Conservation (phyloP, 108 stramenopile species). For the Pseudonitzschia multistriata region DNA sequence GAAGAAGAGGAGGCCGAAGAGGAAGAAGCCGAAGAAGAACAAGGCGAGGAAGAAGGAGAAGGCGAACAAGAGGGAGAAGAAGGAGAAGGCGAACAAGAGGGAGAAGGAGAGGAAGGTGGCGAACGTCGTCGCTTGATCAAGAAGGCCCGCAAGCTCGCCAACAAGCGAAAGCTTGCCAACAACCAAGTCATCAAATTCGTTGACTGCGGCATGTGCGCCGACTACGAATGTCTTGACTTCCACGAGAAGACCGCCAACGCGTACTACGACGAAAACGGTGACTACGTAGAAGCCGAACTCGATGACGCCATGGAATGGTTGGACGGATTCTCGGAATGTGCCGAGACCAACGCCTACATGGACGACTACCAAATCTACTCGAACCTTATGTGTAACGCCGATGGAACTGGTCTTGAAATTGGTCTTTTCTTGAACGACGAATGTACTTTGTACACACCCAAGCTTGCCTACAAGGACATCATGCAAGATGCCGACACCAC, state of each 20-base stretch:
- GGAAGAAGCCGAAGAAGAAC: slow-evolving; percentile 22
- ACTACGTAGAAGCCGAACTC: slow-evolving; percentile 29
- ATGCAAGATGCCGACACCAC: slow-evolving; percentile 18
- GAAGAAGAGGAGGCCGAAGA: slow-evolving; percentile 28
- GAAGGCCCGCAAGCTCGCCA: slow-evolving; percentile 8
- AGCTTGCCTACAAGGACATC: slow-evolving; percentile 11
- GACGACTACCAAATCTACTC: slow-evolving; percentile 36
- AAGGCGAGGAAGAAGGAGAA: slow-evolving; percentile 30
- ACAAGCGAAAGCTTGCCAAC: slow-evolving; percentile 35
- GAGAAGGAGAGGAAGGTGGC: slow-evolving; percentile 27
- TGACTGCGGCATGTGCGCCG: slow-evolving; percentile 54
- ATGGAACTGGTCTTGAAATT: slow-evolving; percentile 62
- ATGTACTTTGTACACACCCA: slow-evolving; percentile 46
- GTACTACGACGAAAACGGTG: slow-evolving; percentile 29
- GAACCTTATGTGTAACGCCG: slow-evolving; percentile 59
- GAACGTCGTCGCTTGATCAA: slow-evolving; percentile 26
- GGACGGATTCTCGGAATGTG: slow-evolving; percentile 38
- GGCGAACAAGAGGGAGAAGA: slow-evolving; percentile 26
- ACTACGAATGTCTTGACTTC: slow-evolving; percentile 50
- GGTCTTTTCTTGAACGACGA: slow-evolving; percentile 63
- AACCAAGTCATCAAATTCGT: slow-evolving; percentile 31
- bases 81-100: slow-evolving; percentile 25
- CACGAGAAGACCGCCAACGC: slow-evolving; percentile 26
- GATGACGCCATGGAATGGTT: slow-evolving; percentile 51
- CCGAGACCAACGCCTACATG: slow-evolving; percentile 21